These are phyloP conservation scores for Populus davidiana DNA, from an alignment of 345 rosid species.

Conservation along the genomic window DNA sequence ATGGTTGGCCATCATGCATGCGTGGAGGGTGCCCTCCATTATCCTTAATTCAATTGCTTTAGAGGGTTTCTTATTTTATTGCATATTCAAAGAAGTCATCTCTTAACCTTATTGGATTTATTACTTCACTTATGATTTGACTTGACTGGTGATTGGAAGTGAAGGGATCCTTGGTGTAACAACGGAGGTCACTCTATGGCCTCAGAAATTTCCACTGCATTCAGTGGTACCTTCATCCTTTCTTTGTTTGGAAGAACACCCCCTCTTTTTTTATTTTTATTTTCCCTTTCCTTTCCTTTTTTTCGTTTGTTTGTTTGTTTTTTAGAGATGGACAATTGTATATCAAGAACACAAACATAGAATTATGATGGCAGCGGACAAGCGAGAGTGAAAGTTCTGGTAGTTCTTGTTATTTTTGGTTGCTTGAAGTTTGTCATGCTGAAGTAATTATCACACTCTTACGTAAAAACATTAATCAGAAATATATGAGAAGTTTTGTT, in stretches of 20 bases:
- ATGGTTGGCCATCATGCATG: neutral
- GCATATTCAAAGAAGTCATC: neutral
- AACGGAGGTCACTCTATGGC: constrained; percentile 83
- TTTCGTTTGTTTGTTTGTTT: neutral
- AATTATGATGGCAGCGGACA: neutral
- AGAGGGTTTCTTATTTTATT: neutral
- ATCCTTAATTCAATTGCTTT: neutral
- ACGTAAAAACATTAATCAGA: neutral
- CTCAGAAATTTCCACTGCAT: constrained; percentile 86
- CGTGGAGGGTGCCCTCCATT: neutral
- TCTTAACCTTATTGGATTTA: constrained; percentile 14
- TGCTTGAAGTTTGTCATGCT: neutral
- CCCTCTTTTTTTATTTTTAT: too few species aligned
- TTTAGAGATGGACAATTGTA: constrained; percentile 5
- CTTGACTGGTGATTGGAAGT: constrained; percentile 86
- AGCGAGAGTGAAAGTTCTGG: neutral
- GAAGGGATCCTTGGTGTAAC: constrained; percentile 91
- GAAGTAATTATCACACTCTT: neutral
- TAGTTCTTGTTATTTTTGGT: neutral
- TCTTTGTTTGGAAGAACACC: neutral
- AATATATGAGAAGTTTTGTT: neutral
- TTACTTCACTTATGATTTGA: constrained; percentile 70
- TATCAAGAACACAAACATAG: too few species aligned
- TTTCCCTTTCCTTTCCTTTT: too few species aligned
- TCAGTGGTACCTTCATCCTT: constrained; percentile 60